A percentile compares a stretch with the other conserved stretches of the same genome.
These are phyloP conservation scores for Abrus precatorius DNA, from an alignment of 306 rosid genomes.

Conservation along the genomic window DNA sequence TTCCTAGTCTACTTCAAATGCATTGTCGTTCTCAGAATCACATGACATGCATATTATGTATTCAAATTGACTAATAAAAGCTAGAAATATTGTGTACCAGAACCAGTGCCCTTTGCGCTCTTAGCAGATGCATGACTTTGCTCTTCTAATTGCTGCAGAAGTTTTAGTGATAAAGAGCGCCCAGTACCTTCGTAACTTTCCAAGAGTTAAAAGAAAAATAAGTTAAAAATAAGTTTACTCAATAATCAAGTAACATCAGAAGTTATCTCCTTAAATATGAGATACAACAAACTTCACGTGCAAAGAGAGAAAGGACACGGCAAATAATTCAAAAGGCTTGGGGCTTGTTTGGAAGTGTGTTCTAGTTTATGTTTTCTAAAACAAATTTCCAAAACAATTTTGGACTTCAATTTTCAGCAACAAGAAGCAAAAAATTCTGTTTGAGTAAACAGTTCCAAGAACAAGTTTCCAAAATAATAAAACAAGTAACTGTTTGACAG, in stretches of 20 bases:
- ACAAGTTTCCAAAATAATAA: too few relatives aligned
- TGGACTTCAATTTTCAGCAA: too few relatives aligned
- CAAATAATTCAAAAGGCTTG: not conserved
- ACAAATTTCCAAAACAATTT: too few relatives aligned
- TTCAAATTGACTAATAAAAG: conserved; percentile 17
- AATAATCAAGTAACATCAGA: conserved; percentile 40
- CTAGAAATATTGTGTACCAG: conserved; percentile 64
- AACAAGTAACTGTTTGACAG: too few relatives aligned
- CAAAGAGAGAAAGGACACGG: conserved; percentile 20
- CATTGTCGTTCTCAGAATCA: conserved; percentile 27
- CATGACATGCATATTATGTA: conserved; percentile 15
- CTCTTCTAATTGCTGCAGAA: conserved; percentile 88
- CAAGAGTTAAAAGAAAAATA: conserved; percentile 29
- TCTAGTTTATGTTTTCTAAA: too few relatives aligned
- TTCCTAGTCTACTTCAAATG: conserved; percentile 21
- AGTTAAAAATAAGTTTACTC: not conserved
- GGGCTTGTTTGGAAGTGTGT: too few relatives aligned
- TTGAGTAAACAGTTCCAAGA: too few relatives aligned
- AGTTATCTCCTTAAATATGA: not conserved
- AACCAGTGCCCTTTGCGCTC: conserved; percentile 62
- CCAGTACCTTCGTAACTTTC: conserved; percentile 98
- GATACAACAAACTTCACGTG: conserved; percentile 13
- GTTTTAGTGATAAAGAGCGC: conserved; percentile 90
- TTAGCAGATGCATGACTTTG: conserved; percentile 71
- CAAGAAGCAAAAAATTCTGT: too few relatives aligned